These are phyloP conservation scores for Thermothelomyces thermophilus DNA, from an alignment of 2,329 filamentous ascomycete species.

Conservation along the genomic window DNA sequence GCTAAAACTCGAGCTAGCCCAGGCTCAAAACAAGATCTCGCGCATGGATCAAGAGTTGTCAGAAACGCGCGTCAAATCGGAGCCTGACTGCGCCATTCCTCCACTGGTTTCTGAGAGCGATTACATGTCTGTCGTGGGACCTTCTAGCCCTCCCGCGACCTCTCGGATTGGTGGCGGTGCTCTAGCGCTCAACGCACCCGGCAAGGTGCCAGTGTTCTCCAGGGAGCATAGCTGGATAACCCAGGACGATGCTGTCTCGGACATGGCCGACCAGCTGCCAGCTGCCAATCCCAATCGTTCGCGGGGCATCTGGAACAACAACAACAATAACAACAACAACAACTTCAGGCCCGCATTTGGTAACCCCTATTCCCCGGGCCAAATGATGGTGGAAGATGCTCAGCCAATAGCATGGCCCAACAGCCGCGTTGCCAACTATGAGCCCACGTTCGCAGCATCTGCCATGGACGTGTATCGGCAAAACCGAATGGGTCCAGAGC, in stretches of 20 bases:
- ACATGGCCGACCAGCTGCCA: conserved; percentile 49
- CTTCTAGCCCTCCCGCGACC: conserved; percentile 15
- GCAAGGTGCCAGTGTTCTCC: conserved; percentile 32
- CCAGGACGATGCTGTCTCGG: conserved; percentile 50
- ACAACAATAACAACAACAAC: conserved; percentile 39
- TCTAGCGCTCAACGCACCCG: conserved; percentile 25
- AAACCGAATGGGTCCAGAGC: conserved; percentile 44
- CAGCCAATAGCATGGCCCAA: conserved; percentile 43
- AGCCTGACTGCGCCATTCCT: conserved; percentile 49
- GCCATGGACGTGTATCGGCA: conserved; percentile 37
- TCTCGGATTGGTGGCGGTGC: conserved; percentile 15
- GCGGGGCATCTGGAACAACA: conserved; percentile 51
- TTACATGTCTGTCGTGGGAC: conserved; percentile 25
- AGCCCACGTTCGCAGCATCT: conserved; percentile 32
- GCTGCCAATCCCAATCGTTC: conserved; percentile 46
- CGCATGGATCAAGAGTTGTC: conserved; percentile 66
- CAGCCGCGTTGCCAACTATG: conserved; percentile 37
- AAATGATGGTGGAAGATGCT: conserved; percentile 31
- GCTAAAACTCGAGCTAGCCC: conserved; percentile 64
- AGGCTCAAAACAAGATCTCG: conserved; percentile 63
- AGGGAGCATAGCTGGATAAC: conserved; percentile 46
- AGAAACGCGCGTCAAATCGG: conserved; percentile 55
- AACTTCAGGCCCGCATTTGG: conserved; percentile 40
- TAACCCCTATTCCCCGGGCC: conserved; percentile 23
- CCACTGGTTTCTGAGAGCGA: conserved; percentile 35